A percentile compares a stretch with the other conserved stretches of the same genome.
Evolutionary conservation across 1,284 basidiomycete species (phyloP).

Genomic region (Naganishia liquefaciens): DNA sequence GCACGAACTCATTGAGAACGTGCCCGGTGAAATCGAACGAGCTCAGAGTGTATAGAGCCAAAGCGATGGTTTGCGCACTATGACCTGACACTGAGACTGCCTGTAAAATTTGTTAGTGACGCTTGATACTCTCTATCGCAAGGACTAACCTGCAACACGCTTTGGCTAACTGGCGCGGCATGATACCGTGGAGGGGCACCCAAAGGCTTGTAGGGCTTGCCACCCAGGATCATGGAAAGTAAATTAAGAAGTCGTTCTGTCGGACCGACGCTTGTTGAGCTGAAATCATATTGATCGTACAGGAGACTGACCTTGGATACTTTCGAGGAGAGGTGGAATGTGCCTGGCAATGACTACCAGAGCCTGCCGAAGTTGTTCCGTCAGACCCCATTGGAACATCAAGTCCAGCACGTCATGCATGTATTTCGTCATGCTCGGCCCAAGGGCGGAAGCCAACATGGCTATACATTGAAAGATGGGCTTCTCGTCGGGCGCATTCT

Average conservation of each 20-base stretch:
- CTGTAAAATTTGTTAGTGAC: conserved; percentile 44
- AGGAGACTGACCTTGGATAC: conserved; percentile 74
- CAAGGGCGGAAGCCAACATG: conserved; percentile 92
- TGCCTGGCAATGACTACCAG: conserved; percentile 81
- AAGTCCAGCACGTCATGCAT: conserved; percentile 95
- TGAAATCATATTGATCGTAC: background rate
- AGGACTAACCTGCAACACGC: conserved; percentile 59
- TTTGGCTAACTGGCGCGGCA: conserved; percentile 43
- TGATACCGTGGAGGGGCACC: conserved; percentile 61
- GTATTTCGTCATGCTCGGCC: conserved; percentile 91
- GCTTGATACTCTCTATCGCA: background rate
- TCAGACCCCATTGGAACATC: conserved; percentile 94
- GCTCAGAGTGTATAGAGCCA: conserved; percentile 85
- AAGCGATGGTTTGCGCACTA: conserved; percentile 72
- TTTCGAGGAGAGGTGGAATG: conserved; percentile 86
- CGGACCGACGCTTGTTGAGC: background rate
- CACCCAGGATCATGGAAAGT: conserved; percentile 74
- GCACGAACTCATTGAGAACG: conserved; percentile 93
- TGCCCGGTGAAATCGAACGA: conserved; percentile 95
- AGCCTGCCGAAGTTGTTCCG: conserved; percentile 82
- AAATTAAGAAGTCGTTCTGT: conserved; percentile 82
- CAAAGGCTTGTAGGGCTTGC: conserved; percentile 79
- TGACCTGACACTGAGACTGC: conserved; percentile 53
- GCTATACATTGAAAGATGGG: conserved; percentile 98
- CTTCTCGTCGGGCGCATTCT: conserved; percentile 89